These are phyloP conservation scores for Melanopsichium pennsylvanicum DNA, from an alignment of 1,284 basidiomycete species.

Conservation along the genomic window DNA sequence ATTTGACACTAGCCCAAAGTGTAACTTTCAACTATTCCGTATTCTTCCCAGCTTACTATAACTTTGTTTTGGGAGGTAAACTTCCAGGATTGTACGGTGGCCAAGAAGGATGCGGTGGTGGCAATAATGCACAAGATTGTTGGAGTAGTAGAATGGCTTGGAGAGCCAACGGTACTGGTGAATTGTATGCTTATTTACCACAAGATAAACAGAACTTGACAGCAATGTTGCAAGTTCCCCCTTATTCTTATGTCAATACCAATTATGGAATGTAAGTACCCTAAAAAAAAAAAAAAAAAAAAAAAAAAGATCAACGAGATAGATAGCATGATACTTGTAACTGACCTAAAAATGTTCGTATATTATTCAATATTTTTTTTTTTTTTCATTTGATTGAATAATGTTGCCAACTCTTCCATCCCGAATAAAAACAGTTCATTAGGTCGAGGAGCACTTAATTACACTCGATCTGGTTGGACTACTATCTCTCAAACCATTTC, in stretches of 20 bases:
- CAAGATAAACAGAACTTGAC: slow-evolving; percentile 30
- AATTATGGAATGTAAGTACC: slow-evolving; percentile 43
- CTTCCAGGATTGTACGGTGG: slow-evolving; percentile 68
- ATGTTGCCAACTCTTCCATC: not conserved
- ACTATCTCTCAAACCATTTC: slow-evolving; percentile 38
- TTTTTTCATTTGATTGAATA: no score
- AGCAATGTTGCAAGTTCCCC: slow-evolving; percentile 20
- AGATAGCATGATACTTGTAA: no score
- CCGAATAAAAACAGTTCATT: slow-evolving; percentile 13
- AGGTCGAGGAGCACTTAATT: slow-evolving; percentile 37
- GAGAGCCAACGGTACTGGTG: slow-evolving; percentile 56
- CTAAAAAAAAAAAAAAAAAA: no score
- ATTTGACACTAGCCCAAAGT: slow-evolving; percentile 1
- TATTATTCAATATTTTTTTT: no score
- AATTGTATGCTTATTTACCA: slow-evolving; percentile 71
- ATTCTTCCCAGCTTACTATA: slow-evolving; percentile 65
- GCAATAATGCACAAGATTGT: slow-evolving; percentile 65
- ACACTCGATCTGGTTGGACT: slow-evolving; percentile 25
- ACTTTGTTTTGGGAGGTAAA: slow-evolving; percentile 67
- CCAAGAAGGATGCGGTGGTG: slow-evolving; percentile 67
- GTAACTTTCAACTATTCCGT: slow-evolving; percentile 63
- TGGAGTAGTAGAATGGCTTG: slow-evolving; percentile 68
- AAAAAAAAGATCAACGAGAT: no score
- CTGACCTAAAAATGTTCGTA: no score
- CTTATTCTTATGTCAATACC: slow-evolving; percentile 30